These are phyloP conservation scores for Boletus pseudo-olivaceus DNA, from an alignment of 768 basidiomycete species.

Conservation along the genomic window DNA sequence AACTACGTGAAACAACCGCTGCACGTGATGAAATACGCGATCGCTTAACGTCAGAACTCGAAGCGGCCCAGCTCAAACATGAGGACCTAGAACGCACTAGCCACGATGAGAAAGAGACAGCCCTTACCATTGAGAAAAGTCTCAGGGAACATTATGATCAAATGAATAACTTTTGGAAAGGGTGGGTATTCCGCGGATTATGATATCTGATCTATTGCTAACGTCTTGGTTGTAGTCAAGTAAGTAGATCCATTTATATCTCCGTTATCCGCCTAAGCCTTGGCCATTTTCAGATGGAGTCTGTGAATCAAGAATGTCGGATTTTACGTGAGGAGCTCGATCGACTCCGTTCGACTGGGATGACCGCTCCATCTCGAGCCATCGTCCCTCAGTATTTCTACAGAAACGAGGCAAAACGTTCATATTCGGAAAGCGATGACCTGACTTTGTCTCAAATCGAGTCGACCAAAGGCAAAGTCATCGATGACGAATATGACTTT, in stretches of 20 bases:
- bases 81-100: conserved; percentile 39
- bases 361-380: conserved; percentile 10
- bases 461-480: conserved; percentile 20
- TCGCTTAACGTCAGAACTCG: conserved; percentile 30
- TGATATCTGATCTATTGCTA: conserved; percentile 12
- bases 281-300: conserved; percentile 16
- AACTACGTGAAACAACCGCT: conserved; percentile 28
- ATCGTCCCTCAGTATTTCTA: conserved; percentile 24
- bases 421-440: conserved; percentile 16
- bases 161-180: conserved; percentile 41
- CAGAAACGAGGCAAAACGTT: conserved; percentile 20
- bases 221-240: conserved; percentile 32
- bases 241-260: conserved; percentile 21
- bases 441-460: conserved; percentile 8
- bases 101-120: conserved; percentile 49
- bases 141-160: conserved; percentile 51
- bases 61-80: conserved; percentile 39
- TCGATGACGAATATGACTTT: conserved; percentile 28
- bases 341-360: conserved; percentile 19
- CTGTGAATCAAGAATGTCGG: conserved; percentile 24
- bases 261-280: conserved; percentile 4
- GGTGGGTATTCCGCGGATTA: conserved; percentile 24
- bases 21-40: conserved; percentile 33
- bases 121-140: conserved; percentile 48
- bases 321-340: conserved; percentile 27